These are phyloP conservation scores for Pyricularia grisea DNA, from an alignment of 2,329 filamentous ascomycete genomes.

Conservation along the genomic window DNA sequence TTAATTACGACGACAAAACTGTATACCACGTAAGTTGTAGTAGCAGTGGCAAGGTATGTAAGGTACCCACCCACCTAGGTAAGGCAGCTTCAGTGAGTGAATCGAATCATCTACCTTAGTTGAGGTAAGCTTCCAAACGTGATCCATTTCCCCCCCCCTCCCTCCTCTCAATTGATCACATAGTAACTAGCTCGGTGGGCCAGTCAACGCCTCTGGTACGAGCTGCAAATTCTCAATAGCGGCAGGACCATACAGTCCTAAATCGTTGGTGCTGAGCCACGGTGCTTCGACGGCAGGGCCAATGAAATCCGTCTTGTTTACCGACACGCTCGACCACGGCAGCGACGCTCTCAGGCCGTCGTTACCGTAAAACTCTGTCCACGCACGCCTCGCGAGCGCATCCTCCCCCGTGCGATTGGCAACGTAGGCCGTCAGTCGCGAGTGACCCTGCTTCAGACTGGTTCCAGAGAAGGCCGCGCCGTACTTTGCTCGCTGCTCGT, in stretches of 20 bases:
- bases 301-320: slow-evolving; percentile 34
- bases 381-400: slow-evolving; percentile 40
- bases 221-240: slow-evolving; percentile 45
- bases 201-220: slow-evolving; percentile 5
- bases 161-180: too few relatives aligned
- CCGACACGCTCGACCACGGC: slow-evolving; percentile 25
- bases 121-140: too few relatives aligned
- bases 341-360: slow-evolving; percentile 31
- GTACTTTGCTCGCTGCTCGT: slow-evolving; percentile 43
- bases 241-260: slow-evolving; percentile 46
- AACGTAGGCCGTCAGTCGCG: slow-evolving; percentile 46
- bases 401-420: slow-evolving; percentile 22
- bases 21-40: too few relatives aligned
- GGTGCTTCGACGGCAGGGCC: slow-evolving; percentile 41
- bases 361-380: slow-evolving; percentile 41
- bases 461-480: slow-evolving; percentile 34
- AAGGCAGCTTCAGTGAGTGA: too few relatives aligned
- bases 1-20: too few relatives aligned
- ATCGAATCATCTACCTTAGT: too few relatives aligned
- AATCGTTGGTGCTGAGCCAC: slow-evolving; percentile 49
- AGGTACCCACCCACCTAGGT: too few relatives aligned
- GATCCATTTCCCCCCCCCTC: too few relatives aligned
- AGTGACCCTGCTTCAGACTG: slow-evolving; percentile 46
- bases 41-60: too few relatives aligned
- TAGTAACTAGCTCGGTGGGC: neutral